Base-by-base conservation (phyloP, 169 alveolate genomes). In the Haemoproteus tartakovskyi region DNA sequence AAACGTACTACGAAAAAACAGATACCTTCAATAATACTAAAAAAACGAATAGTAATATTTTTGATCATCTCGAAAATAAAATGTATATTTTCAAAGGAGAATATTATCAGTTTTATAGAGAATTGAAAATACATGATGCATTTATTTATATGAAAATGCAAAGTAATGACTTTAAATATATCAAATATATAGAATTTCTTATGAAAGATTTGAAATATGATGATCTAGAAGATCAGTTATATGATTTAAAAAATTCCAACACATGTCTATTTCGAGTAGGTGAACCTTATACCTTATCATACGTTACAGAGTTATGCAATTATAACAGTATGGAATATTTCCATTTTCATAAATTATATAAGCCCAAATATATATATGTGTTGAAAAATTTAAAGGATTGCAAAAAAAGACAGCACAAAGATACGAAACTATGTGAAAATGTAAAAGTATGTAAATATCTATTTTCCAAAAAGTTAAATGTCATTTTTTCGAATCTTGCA, bases 351-450 rank as follows among this genome's bases (percentile, higher is more conserved):
- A 70, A 70, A 56, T 2, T n/a, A 12, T 70, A 70, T 70, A 27
- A 9, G 9, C 30, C 78, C 1, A 27, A 40, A 19, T 18, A 19
- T 4, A n/a, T 70, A 3, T 70, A 19, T 48, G 19, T n/a, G 0
- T 30, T 70, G 14, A 18, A 16, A 43, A 21, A 40, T 8, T 9
- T 56, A 27, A 30, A 21, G 2, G 38, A 24, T 16, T 70, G 84
- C 46, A 11, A 24, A 2, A 1, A 14, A 1, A 29, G 36, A 30
- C 12, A 41, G 30, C 45, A 70, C 26, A 70, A 43, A 5, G 18
- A 70, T 48, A 33, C 57, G 4, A 70, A 70, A 43, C 14, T 70
- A 29, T 70, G 84, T 30, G 78, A 70, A 70, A 70, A 70, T 27
- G 0, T 30, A 14, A 11, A 8, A 26, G 46, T 70, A 8, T 56